Evolutionary conservation across 2,329 filamentous ascomycete genomes (phyloP).

Genomic region (Phialophora tarda): DNA sequence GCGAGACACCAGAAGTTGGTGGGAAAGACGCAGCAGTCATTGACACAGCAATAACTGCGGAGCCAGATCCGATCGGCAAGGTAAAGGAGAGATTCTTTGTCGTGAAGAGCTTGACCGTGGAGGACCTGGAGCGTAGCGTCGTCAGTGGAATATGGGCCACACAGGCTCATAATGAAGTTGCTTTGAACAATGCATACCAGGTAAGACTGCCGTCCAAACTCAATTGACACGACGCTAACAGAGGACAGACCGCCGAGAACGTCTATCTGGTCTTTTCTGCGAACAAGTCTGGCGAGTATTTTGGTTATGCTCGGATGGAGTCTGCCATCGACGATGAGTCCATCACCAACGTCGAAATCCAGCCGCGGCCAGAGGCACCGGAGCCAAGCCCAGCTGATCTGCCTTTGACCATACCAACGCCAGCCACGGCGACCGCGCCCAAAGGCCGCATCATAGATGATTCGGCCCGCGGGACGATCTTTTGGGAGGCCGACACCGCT

Average conservation of each 20-base stretch:
- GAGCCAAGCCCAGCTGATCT: slow-evolving; percentile 60
- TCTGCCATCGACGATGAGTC: slow-evolving; percentile 82
- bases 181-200: slow-evolving; percentile 80
- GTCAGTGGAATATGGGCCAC: slow-evolving; percentile 90
- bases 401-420: slow-evolving; percentile 78
- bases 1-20: slow-evolving; percentile 13
- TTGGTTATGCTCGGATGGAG: slow-evolving; percentile 89
- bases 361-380: slow-evolving; percentile 65
- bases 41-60: slow-evolving; percentile 33
- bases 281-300: slow-evolving; percentile 97
- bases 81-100: slow-evolving; percentile 83
- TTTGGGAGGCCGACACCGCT: slow-evolving; percentile 80
- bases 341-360: slow-evolving; percentile 67
- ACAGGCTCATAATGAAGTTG: slow-evolving; percentile 88
- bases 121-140: slow-evolving; percentile 89
- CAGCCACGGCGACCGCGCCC: slow-evolving; percentile 77
- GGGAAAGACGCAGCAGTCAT: slow-evolving; percentile 9
- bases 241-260: slow-evolving; percentile 70
- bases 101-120: slow-evolving; percentile 87
- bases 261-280: slow-evolving; percentile 95
- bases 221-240: slow-evolving; percentile 26
- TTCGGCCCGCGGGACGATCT: slow-evolving; percentile 90
- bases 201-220: slow-evolving; percentile 54
- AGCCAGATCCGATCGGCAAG: slow-evolving; percentile 34
- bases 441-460: slow-evolving; percentile 90